phyloP scores from a whole-genome alignment of 108 stramenopile species.

The Mediolabrus comicus region DNA sequence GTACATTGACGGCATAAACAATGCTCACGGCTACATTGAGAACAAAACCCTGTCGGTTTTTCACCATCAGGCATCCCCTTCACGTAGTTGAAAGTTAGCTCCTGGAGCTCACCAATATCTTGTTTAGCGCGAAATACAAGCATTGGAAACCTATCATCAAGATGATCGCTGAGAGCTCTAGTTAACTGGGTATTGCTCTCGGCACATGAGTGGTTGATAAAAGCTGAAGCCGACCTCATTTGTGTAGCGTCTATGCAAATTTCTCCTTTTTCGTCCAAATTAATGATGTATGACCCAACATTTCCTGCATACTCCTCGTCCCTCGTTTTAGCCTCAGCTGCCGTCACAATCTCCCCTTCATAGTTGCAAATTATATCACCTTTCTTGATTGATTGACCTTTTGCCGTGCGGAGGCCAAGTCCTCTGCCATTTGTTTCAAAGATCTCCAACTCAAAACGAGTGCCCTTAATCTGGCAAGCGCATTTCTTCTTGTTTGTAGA shows the following conservation, averaged over 20 bases:
- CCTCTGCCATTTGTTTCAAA: background rate
- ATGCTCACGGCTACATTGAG: background rate
- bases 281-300: background rate
- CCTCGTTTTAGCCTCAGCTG: background rate
- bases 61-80: background rate
- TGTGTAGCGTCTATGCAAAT: background rate
- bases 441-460: background rate
- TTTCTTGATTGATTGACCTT: background rate
- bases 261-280: background rate
- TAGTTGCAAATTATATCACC: background rate
- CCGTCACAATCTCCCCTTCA: background rate
- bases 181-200: background rate
- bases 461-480: background rate
- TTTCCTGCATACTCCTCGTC: background rate
- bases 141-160: background rate
- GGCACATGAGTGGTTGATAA: background rate
- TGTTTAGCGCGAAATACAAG: background rate
- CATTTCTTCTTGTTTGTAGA: no score
- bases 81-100: constrained; percentile 1
- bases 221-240: background rate
- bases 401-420: background rate
- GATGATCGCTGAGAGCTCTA: background rate
- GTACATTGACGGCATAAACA: background rate
- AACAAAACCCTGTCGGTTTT: background rate
- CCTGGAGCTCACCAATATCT: background rate